Percentiles rank a stretch among this genome's conserved stretches.
These are phyloP conservation scores for Pseudoneurospora amorphoporcata DNA, from an alignment of 495 filamentous ascomycete genomes.

Conservation along the genomic window DNA sequence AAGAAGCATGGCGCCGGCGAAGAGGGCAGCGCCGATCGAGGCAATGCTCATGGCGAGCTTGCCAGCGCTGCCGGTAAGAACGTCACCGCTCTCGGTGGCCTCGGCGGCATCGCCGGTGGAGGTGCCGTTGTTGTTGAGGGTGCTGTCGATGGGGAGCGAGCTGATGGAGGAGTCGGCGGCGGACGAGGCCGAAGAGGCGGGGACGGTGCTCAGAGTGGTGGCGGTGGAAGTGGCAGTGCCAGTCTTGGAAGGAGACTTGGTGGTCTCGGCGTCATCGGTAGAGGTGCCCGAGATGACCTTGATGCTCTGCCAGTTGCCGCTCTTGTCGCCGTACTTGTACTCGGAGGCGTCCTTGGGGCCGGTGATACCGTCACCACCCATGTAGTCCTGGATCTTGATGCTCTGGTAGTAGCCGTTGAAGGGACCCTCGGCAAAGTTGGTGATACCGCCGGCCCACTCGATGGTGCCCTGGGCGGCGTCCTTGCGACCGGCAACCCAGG, in stretches of 20 bases:
- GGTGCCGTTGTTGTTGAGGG: background rate
- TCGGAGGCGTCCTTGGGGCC: slow-evolving; percentile 41
- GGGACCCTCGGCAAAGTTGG: slow-evolving; percentile 65
- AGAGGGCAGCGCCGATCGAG: slow-evolving; percentile 16
- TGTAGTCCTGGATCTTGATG: slow-evolving; percentile 75
- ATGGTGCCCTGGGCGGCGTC: slow-evolving; percentile 64
- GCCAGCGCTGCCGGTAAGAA: slow-evolving; percentile 13
- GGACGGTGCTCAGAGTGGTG: slow-evolving; percentile 10
- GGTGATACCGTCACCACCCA: slow-evolving; percentile 57
- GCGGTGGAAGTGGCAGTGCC: slow-evolving; percentile 14
- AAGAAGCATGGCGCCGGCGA: slow-evolving; percentile 19
- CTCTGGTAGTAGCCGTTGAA: slow-evolving; percentile 79
- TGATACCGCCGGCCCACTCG: slow-evolving; percentile 75
- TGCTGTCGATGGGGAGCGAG: slow-evolving; percentile 3
- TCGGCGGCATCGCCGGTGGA: background rate
- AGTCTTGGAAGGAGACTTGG: slow-evolving; percentile 15
- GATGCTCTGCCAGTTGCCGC: slow-evolving; percentile 72
- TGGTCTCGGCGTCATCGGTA: slow-evolving; percentile 47
- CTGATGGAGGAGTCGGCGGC: slow-evolving; percentile 5
- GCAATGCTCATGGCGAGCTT: slow-evolving; percentile 12
- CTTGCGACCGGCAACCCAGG: slow-evolving; percentile 75
- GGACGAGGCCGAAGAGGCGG: background rate
- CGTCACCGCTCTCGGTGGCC: background rate
- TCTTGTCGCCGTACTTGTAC: slow-evolving; percentile 66
- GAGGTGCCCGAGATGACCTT: slow-evolving; percentile 58